Conservation (phyloP, 257 asterid species). For the Ballota nigra region DNA sequence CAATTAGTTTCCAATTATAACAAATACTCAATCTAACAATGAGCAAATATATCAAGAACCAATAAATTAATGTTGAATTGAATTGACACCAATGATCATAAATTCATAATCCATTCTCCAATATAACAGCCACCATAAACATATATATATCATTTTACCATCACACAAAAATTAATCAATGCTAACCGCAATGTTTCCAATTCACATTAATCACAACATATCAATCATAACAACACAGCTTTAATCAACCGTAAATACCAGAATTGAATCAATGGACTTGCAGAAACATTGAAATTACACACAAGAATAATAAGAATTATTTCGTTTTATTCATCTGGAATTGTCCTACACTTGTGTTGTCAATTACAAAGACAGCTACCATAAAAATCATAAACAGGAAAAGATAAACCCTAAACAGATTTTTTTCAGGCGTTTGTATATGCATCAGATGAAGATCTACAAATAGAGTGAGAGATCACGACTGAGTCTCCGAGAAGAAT, state of each 20-base stretch:
- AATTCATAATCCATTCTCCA: neutral
- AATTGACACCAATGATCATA: neutral
- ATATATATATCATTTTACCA: neutral
- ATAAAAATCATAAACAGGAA: conserved; percentile 4
- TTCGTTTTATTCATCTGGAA: conserved; percentile 26
- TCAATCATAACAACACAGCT: neutral
- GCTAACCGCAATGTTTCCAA: neutral
- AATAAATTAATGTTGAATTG: neutral
- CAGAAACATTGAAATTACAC: neutral
- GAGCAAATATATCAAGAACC: neutral
- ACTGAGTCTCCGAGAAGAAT: conserved; percentile 36
- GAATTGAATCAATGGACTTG: neutral
- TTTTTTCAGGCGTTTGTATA: conserved; percentile 17
- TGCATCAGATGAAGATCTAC: conserved; percentile 17
- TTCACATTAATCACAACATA: neutral
- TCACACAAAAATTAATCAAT: neutral
- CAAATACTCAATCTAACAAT: neutral
- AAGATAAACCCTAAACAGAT: conserved; percentile 6
- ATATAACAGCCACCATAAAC: neutral
- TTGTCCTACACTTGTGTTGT: conserved; percentile 21
- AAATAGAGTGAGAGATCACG: conserved; percentile 7
- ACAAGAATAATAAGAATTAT: neutral
- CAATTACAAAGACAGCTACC: conserved; percentile 26
- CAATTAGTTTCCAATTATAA: neutral
- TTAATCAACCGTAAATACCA: neutral